Evolutionary conservation across 2,329 filamentous ascomycete genomes (phyloP).

Genomic region (Lithohypha guttulata): DNA sequence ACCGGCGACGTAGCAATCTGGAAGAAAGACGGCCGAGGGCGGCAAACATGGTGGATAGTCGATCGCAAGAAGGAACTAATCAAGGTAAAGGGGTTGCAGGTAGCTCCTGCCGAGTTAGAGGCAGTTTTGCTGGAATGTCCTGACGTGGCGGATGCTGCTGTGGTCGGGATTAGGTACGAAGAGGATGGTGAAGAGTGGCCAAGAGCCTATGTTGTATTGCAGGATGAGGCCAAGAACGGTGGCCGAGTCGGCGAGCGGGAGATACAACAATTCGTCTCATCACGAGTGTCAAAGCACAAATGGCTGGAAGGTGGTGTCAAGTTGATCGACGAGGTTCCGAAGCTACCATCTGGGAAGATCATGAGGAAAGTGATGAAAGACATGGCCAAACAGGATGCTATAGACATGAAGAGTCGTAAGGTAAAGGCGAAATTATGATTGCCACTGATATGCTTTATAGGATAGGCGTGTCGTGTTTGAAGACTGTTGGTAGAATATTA

Average conservation of each 20-base stretch:
- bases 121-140: slow-evolving; percentile 42
- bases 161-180: slow-evolving; percentile 37
- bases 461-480: too few relatives aligned
- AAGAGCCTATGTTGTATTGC: slow-evolving; percentile 44
- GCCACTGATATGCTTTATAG: too few relatives aligned
- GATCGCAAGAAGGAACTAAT: slow-evolving; percentile 40
- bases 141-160: slow-evolving; percentile 45
- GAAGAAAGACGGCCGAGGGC: slow-evolving; percentile 41
- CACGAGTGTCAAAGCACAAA: slow-evolving; percentile 43
- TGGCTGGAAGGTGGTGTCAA: slow-evolving; percentile 41
- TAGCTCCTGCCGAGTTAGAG: slow-evolving; percentile 50
- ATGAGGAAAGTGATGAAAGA: slow-evolving; percentile 45
- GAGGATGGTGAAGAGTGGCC: slow-evolving; percentile 30
- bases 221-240: slow-evolving; percentile 37
- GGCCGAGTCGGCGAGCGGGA: slow-evolving; percentile 33
- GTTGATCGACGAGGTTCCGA: slow-evolving; percentile 48
- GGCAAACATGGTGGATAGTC: slow-evolving; percentile 49
- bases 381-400: slow-evolving; percentile 40
- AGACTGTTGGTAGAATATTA: not conserved
- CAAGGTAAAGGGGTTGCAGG: slow-evolving; percentile 50
- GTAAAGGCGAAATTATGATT: slow-evolving; percentile 48
- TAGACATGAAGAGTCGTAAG: slow-evolving; percentile 51
- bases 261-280: slow-evolving; percentile 30
- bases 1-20: slow-evolving; percentile 77
- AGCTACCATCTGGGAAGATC: slow-evolving; percentile 48